phyloP scores from a whole-genome alignment of 2,329 filamentous ascomycete genomes.

The Leptosphaerulina australis region DNA sequence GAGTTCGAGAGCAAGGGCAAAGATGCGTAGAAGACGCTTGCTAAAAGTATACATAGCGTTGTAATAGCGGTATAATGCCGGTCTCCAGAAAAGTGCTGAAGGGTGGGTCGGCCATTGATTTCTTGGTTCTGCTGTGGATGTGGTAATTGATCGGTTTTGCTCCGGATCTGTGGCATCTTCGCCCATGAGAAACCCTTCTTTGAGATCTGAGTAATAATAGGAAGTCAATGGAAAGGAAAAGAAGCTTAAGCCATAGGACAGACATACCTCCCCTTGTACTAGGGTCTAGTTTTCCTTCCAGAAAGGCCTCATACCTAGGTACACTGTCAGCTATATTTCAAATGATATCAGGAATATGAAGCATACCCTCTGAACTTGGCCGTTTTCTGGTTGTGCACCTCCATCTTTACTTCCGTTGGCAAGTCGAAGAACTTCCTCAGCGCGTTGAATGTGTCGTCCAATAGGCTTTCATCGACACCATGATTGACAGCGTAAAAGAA shows the following conservation, averaged over 20 bases:
- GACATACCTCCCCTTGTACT: slow-evolving; percentile 41
- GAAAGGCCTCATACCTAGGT: slow-evolving; percentile 35
- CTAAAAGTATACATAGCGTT: slow-evolving; percentile 39
- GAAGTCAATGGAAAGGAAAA: too few species aligned
- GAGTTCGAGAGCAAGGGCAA: slow-evolving; percentile 50
- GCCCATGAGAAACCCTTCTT: slow-evolving; percentile 46
- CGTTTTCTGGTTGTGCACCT: slow-evolving; percentile 45
- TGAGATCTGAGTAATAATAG: too few species aligned
- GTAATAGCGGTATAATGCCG: slow-evolving; percentile 42
- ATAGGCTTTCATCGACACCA: slow-evolving; percentile 34
- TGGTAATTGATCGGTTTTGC: slow-evolving; percentile 30
- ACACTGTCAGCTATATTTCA: neutral
- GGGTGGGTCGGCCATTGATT: slow-evolving; percentile 44
- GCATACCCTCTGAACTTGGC: slow-evolving; percentile 43
- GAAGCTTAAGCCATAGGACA: too few species aligned
- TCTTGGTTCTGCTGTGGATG: slow-evolving; percentile 24
- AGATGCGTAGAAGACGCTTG: slow-evolving; percentile 43
- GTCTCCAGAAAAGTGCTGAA: slow-evolving; percentile 37
- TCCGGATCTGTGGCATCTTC: slow-evolving; percentile 44
- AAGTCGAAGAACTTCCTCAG: slow-evolving; percentile 42
- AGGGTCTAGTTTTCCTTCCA: slow-evolving; percentile 46
- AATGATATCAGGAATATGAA: too few species aligned
- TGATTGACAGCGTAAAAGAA: slow-evolving; percentile 46
- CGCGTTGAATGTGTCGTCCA: slow-evolving; percentile 39
- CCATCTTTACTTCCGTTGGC: slow-evolving; percentile 44